These are phyloP conservation scores for Heteromeles arbutifolia DNA, from an alignment of 306 rosid genomes.

Conservation along the genomic window DNA sequence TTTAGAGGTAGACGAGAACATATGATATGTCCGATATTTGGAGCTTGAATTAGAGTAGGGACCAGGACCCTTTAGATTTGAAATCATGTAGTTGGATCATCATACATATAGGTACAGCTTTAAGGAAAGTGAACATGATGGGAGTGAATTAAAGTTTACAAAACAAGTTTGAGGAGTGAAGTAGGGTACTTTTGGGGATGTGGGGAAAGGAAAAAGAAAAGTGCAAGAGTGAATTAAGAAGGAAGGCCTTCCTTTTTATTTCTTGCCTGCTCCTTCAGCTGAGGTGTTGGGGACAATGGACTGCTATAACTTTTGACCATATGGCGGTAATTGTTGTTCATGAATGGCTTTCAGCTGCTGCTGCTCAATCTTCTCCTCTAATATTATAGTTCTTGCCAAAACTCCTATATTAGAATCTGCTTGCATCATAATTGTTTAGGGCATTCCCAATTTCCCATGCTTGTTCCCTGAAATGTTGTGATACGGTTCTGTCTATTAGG, in stretches of 20 bases:
- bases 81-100: neutral
- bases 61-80: neutral
- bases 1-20: too few species aligned
- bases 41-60: too few species aligned
- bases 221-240: neutral
- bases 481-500: neutral
- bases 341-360: neutral
- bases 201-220: neutral
- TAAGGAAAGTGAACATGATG: neutral
- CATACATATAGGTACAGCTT: neutral
- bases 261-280: neutral
- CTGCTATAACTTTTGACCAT: neutral
- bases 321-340: neutral
- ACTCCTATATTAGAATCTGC: neutral
- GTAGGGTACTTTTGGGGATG: neutral
- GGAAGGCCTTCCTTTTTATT: neutral
- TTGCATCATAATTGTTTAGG: neutral
- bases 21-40: too few species aligned
- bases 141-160: neutral
- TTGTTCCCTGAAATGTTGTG: neutral
- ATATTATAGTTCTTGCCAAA: neutral
- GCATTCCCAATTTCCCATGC: neutral
- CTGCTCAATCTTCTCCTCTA: neutral
- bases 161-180: neutral
- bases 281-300: neutral